Evolutionary conservation across 768 basidiomycete genomes (phyloP).

Genomic region (Hygrocybe coccinea): DNA sequence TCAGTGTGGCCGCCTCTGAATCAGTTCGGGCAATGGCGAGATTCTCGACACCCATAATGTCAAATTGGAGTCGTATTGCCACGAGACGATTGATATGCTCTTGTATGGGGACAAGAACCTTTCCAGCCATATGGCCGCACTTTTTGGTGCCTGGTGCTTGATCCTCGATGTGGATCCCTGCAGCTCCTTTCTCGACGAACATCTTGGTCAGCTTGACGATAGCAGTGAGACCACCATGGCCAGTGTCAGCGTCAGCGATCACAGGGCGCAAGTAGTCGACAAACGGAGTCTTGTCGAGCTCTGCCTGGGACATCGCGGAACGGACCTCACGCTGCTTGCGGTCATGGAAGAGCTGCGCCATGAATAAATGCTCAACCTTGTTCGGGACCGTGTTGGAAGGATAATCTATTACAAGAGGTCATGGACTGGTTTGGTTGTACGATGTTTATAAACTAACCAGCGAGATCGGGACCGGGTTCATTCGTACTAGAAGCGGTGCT

Average conservation of each 20-base stretch:
- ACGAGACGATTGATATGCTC: constrained; percentile 99
- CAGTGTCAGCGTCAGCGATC: constrained; percentile 96
- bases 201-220: constrained; percentile 98
- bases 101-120: constrained; percentile 93
- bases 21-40: constrained; percentile 92
- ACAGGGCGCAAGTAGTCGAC: constrained; percentile 93
- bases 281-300: constrained; percentile 62
- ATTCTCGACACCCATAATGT: constrained; percentile 97
- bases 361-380: constrained; percentile 97
- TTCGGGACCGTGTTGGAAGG: constrained; percentile 98
- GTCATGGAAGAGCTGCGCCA: constrained; percentile 98
- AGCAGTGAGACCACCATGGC: constrained; percentile 96
- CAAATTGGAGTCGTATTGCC: constrained; percentile 94
- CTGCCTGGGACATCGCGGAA: constrained; percentile 59
- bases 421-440: neutral
- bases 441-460: constrained; percentile 48
- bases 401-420: constrained; percentile 58
- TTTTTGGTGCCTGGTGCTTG: constrained; percentile 98
- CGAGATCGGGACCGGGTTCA: constrained; percentile 97
- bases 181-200: constrained; percentile 98
- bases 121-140: constrained; percentile 90
- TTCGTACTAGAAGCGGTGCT: constrained; percentile 91
- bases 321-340: constrained; percentile 89
- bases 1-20: constrained; percentile 95
- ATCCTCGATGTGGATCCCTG: constrained; percentile 97